A percentile compares a stretch with the other conserved stretches of the same genome.
Conservation (phyloP, 2,329 filamentous ascomycete species). For the Diaporthe ilicicola region DNA sequence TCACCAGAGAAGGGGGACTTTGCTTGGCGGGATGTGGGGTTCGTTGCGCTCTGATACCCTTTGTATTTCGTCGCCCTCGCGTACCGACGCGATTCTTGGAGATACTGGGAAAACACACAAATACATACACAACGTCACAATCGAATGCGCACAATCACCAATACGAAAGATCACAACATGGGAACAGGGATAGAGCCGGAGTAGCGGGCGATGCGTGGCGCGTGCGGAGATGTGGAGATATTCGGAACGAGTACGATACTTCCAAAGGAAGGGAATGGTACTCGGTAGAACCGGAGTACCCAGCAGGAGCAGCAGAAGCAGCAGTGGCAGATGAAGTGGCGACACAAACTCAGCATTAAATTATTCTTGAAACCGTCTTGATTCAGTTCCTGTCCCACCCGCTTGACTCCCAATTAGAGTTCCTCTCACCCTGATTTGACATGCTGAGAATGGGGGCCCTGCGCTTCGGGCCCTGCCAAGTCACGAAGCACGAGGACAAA, state of each 20-base stretch:
- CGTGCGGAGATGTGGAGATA: not conserved
- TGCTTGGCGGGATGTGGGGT: not conserved
- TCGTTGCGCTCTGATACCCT: slow-evolving; percentile 30
- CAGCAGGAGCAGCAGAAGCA: not conserved
- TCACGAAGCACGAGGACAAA: not conserved
- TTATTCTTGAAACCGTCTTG: slow-evolving; percentile 15
- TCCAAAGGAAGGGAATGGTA: not conserved
- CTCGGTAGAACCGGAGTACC: not conserved
- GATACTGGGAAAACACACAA: not conserved
- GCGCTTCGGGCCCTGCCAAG: not conserved
- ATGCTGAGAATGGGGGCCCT: not conserved
- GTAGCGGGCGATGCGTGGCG: not conserved
- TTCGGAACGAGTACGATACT: not conserved
- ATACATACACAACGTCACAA: not conserved
- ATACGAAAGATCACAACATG: not conserved
- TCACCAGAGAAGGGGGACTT: slow-evolving; percentile 2
- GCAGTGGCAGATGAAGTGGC: not conserved
- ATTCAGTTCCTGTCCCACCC: slow-evolving; percentile 6
- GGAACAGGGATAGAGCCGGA: slow-evolving; percentile 2
- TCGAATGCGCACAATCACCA: not conserved
- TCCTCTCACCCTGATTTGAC: not conserved
- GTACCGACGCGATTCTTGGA: slow-evolving; percentile 7
- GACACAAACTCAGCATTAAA: slow-evolving; percentile 1
- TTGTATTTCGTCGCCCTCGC: slow-evolving; percentile 11
- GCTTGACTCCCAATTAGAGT: not conserved